Evolutionary conservation across 768 basidiomycete genomes (phyloP).

Genomic region (Fomitopsis serialis): DNA sequence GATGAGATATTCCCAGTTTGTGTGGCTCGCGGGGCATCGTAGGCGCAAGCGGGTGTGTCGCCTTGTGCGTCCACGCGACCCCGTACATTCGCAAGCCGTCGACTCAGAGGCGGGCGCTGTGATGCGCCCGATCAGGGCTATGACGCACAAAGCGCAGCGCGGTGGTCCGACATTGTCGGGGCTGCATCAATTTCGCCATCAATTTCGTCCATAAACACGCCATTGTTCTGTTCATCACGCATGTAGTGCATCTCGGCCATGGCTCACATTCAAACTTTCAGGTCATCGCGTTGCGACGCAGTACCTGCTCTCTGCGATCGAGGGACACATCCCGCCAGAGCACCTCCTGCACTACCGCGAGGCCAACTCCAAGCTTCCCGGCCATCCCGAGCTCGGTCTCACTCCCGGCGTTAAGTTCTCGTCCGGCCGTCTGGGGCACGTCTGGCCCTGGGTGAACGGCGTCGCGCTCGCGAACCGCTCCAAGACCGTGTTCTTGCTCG

Average conservation of each 20-base stretch:
- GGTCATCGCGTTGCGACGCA: slow-evolving; percentile 91
- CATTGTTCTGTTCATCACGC: background rate
- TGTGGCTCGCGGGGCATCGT: too few species aligned
- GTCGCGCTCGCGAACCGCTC: slow-evolving; percentile 74
- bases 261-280: slow-evolving; percentile 20
- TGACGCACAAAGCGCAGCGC: too few species aligned
- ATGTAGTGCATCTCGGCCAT: background rate
- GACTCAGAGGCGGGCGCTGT: too few species aligned
- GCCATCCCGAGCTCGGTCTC: slow-evolving; percentile 84
- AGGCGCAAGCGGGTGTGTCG: too few species aligned
- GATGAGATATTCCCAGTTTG: background rate
- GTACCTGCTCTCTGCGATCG: slow-evolving; percentile 75
- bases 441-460: slow-evolving; percentile 88
- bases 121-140: too few species aligned
- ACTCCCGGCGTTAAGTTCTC: slow-evolving; percentile 94
- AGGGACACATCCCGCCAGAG: slow-evolving; percentile 64
- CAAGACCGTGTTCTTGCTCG: slow-evolving; percentile 77
- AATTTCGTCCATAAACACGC: background rate
- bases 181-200: background rate
- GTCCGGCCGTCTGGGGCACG: slow-evolving; percentile 87
- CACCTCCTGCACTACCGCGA: slow-evolving; percentile 83
- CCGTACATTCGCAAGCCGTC: too few species aligned
- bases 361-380: slow-evolving; percentile 82
- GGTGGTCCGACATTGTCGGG: too few species aligned
- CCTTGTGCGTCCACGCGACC: too few species aligned